These are phyloP conservation scores for Phylloboletellus chloephorus DNA, from an alignment of 1,284 basidiomycete genomes.

Conservation along the genomic window DNA sequence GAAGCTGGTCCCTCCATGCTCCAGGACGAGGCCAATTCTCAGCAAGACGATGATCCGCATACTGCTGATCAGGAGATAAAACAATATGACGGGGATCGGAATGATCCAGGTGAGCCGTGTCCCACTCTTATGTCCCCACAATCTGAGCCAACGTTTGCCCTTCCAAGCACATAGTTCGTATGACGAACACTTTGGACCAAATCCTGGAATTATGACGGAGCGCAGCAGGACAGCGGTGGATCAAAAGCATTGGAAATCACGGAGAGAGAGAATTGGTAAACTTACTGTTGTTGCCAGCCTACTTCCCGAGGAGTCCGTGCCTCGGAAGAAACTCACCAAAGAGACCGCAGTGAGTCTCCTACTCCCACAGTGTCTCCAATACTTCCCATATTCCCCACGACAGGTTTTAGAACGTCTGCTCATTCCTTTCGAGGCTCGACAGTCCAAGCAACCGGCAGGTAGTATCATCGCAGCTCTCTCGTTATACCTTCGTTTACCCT, in stretches of 20 bases:
- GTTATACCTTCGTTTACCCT: constrained; percentile 12
- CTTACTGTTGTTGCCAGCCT: constrained; percentile 54
- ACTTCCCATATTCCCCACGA: neutral
- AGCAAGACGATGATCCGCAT: constrained; percentile 16
- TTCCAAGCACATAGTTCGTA: constrained; percentile 41
- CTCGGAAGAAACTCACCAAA: constrained; percentile 23
- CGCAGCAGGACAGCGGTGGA: constrained; percentile 46
- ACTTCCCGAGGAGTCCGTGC: constrained; percentile 39
- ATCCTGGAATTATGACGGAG: constrained; percentile 45
- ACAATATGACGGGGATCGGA: constrained; percentile 10
- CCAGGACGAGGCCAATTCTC: constrained; percentile 6
- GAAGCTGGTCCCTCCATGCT: constrained; percentile 6
- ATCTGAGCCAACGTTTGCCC: constrained; percentile 1
- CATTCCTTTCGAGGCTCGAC: constrained; percentile 48
- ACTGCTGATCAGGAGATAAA: constrained; percentile 14
- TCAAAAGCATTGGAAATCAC: constrained; percentile 44
- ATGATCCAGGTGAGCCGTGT: constrained; percentile 24
- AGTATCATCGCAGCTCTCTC: constrained; percentile 12
- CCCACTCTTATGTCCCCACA: neutral
- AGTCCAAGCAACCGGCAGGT: constrained; percentile 52
- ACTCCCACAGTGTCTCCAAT: neutral
- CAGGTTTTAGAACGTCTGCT: constrained; percentile 62
- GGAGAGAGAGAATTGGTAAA: constrained; percentile 38
- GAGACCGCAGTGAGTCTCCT: constrained; percentile 26
- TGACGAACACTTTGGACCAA: constrained; percentile 62